Evolutionary conservation across 108 stramenopile genomes (phyloP).

Genomic region (Cyclotella kingstonii): DNA sequence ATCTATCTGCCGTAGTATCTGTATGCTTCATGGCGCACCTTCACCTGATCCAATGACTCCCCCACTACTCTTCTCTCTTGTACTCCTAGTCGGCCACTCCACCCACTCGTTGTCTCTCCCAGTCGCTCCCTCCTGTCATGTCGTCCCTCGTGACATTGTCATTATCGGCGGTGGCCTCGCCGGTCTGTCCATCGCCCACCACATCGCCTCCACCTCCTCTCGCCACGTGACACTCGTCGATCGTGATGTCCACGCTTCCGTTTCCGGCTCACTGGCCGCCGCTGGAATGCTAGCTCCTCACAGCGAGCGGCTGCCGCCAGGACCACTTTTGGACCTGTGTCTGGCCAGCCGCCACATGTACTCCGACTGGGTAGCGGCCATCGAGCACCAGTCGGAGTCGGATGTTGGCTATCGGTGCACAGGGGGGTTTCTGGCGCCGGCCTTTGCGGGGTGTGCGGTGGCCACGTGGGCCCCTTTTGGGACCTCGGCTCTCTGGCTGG

Average conservation of each 20-base stretch:
- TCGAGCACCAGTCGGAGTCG: slow-evolving; percentile 68
- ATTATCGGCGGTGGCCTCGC: slow-evolving; percentile 78
- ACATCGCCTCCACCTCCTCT: slow-evolving; percentile 57
- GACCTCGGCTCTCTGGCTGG: slow-evolving; percentile 79
- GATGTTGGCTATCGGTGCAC: slow-evolving; percentile 73
- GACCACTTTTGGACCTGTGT: slow-evolving; percentile 83
- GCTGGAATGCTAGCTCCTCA: slow-evolving; percentile 90
- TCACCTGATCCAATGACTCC: no score
- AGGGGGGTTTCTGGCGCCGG: slow-evolving; percentile 93
- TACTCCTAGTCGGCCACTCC: background rate
- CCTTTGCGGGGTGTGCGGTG: slow-evolving; percentile 88
- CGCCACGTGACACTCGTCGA: slow-evolving; percentile 77
- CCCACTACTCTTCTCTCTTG: no score
- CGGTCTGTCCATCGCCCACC: slow-evolving; percentile 71
- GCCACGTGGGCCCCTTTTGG: slow-evolving; percentile 72
- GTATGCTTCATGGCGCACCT: no score
- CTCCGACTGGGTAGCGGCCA: slow-evolving; percentile 59
- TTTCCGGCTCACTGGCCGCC: slow-evolving; percentile 64
- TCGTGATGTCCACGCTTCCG: slow-evolving; percentile 32
- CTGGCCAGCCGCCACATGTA: slow-evolving; percentile 70
- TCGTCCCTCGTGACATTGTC: slow-evolving; percentile 56
- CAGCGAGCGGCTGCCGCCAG: slow-evolving; percentile 81
- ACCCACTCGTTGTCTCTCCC: background rate
- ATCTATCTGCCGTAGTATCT: no score
- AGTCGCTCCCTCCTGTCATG: background rate